A percentile compares a stretch with the other conserved stretches of the same genome.
Evolutionary conservation across 371 early-diverging fungal species (phyloP).

Genomic region (Blakeslea trispora): DNA sequence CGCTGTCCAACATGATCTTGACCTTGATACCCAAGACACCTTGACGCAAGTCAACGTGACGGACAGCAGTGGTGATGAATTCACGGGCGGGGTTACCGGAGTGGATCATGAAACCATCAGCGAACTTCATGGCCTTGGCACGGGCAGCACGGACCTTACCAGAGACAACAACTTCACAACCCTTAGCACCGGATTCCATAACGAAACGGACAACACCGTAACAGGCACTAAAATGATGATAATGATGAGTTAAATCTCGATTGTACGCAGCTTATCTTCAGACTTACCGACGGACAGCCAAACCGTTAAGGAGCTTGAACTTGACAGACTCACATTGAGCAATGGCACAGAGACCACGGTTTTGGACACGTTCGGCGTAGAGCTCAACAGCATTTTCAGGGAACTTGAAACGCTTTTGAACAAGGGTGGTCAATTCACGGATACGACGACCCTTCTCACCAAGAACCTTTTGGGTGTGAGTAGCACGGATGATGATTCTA

Average conservation of each 20-base stretch:
- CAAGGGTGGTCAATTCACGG: conserved; percentile 97
- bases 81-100: conserved; percentile 98
- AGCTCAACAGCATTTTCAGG: conserved; percentile 97
- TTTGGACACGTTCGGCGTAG: conserved; percentile 98
- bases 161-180: conserved; percentile 99
- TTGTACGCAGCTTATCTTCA: conserved; percentile 13
- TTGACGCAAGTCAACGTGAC: conserved; percentile 99
- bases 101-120: conserved; percentile 99
- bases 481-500: conserved; percentile 97
- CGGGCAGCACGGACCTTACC: conserved; percentile 99
- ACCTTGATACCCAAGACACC: conserved; percentile 99
- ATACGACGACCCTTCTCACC: conserved; percentile 99
- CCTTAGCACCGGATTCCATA: conserved; percentile 99
- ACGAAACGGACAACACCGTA: conserved; percentile 99
- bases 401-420: conserved; percentile 99
- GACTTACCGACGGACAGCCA: conserved; percentile 90
- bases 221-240: too few relatives aligned
- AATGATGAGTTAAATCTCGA: too few relatives aligned
- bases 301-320: conserved; percentile 96
- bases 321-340: conserved; percentile 99
- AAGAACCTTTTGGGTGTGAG: conserved; percentile 97
- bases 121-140: conserved; percentile 99
- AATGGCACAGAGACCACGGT: conserved; percentile 99
- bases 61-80: conserved; percentile 97
- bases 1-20: conserved; percentile 99